Conservation (phyloP, 2,329 filamentous ascomycete species). For the Alternaria sp. region DNA sequence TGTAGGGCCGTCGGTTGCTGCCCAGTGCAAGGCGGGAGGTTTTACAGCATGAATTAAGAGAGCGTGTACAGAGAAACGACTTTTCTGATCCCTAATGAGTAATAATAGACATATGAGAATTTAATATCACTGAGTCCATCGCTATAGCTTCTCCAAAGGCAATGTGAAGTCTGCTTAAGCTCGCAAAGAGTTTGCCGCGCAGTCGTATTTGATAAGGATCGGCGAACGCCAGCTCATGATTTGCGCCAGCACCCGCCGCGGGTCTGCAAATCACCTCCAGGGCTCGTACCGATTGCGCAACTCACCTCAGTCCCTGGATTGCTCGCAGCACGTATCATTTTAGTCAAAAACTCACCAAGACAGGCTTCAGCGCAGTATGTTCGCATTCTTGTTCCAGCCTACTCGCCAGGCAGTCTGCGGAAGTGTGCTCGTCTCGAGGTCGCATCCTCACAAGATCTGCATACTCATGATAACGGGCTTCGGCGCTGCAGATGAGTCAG, state of each 20-base stretch:
- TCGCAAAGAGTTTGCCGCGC: constrained; percentile 4
- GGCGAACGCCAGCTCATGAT: constrained; percentile 12
- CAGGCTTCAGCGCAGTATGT: neutral
- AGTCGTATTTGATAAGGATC: constrained; percentile 16
- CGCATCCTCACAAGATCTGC: neutral
- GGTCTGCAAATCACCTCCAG: constrained; percentile 2
- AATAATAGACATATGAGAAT: neutral
- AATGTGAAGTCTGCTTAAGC: constrained; percentile 6
- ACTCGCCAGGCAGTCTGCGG: neutral
- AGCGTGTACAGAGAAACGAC: neutral
- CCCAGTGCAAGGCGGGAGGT: neutral
- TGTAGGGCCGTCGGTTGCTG: neutral
- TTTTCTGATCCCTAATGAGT: neutral
- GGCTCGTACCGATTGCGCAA: constrained; percentile 1
- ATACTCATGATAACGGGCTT: neutral
- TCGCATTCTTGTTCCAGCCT: neutral
- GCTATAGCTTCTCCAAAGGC: neutral
- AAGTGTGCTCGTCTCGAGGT: neutral
- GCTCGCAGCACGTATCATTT: neutral
- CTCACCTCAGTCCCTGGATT: neutral
- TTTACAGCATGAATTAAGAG: neutral
- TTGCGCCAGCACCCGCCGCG: constrained; percentile 5
- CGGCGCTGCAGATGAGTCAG: constrained; percentile 3
- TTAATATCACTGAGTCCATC: neutral
- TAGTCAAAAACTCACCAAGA: neutral